Percentiles rank a stretch among this genome's conserved stretches.
These are phyloP conservation scores for Thermoascus crustaceus DNA, from an alignment of 2,329 filamentous ascomycete genomes.

Conservation along the genomic window DNA sequence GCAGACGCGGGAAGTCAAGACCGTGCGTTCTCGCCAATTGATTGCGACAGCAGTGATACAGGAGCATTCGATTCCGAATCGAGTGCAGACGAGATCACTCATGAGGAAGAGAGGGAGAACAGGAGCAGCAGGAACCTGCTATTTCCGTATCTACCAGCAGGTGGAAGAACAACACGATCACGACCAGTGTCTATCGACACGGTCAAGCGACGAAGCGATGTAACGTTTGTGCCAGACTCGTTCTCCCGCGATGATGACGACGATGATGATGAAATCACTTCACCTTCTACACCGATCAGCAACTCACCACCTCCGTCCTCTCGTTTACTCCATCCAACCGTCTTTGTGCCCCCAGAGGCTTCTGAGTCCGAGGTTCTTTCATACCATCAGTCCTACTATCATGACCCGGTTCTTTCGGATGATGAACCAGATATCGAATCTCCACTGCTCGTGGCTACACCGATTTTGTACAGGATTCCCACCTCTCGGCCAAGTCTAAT, in stretches of 20 bases:
- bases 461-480: constrained; percentile 25
- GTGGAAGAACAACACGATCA: constrained; percentile 19
- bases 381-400: constrained; percentile 19
- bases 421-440: constrained; percentile 22
- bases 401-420: constrained; percentile 21
- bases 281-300: constrained; percentile 23
- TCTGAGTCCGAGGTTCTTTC: constrained; percentile 9
- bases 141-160: constrained; percentile 7
- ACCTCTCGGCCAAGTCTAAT: constrained; percentile 23
- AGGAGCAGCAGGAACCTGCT: constrained; percentile 10
- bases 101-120: constrained; percentile 15
- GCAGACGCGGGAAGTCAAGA: constrained; percentile 26
- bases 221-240: constrained; percentile 22
- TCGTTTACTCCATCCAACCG: constrained; percentile 21
- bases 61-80: constrained; percentile 22
- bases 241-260: constrained; percentile 20
- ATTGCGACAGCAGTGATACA: constrained; percentile 15
- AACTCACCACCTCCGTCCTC: constrained; percentile 20
- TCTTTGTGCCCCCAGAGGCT: constrained; percentile 21
- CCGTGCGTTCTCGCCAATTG: constrained; percentile 24
- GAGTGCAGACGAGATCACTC: constrained; percentile 22
- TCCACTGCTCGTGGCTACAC: constrained; percentile 19
- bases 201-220: constrained; percentile 24
- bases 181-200: constrained; percentile 29
- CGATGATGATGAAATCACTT: constrained; percentile 25